Evolutionary conservation across 139 green algal species (phyloP).

Genomic region (Trebouxia sp.): DNA sequence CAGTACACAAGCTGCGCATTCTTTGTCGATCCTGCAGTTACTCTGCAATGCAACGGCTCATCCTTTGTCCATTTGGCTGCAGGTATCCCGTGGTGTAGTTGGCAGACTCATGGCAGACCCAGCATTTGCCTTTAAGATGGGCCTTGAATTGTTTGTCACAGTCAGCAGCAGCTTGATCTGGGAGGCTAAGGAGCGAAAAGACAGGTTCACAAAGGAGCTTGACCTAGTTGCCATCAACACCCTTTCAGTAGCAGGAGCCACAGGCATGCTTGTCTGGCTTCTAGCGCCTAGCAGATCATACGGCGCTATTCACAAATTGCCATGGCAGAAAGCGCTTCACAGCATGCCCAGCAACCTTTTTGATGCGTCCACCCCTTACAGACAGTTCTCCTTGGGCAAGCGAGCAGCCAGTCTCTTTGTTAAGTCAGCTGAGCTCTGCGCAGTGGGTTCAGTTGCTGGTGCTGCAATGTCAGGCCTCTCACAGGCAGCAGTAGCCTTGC

Average conservation of each 20-base stretch:
- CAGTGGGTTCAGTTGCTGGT: slow-evolving; percentile 71
- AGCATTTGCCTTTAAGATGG: slow-evolving; percentile 93
- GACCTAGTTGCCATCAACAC: slow-evolving; percentile 91
- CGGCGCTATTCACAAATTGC: slow-evolving; percentile 26
- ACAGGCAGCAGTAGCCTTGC: slow-evolving; percentile 35
- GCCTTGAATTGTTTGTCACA: slow-evolving; percentile 86
- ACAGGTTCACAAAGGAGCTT: slow-evolving; percentile 80
- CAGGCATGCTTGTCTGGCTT: slow-evolving; percentile 85
- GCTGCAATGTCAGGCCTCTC: slow-evolving; percentile 53
- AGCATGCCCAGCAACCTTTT: slow-evolving; percentile 84
- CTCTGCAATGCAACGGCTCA: no score
- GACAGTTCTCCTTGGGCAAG: slow-evolving; percentile 69
- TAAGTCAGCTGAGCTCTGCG: slow-evolving; percentile 87
- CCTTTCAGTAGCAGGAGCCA: slow-evolving; percentile 75
- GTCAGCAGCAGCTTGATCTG: slow-evolving; percentile 68
- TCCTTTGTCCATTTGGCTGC: no score
- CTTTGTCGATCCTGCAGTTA: no score
- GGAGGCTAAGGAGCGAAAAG: slow-evolving; percentile 73
- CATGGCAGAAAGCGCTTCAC: slow-evolving; percentile 83
- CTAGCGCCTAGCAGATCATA: slow-evolving; percentile 73
- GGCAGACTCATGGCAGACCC: slow-evolving; percentile 96
- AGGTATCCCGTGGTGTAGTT: slow-evolving; percentile 86
- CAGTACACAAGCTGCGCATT: no score
- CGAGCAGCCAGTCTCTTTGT: slow-evolving; percentile 73
- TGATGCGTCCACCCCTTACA: slow-evolving; percentile 78